Evolutionary conservation across 768 basidiomycete species (phyloP).

Genomic region (Boletus speciosus): DNA sequence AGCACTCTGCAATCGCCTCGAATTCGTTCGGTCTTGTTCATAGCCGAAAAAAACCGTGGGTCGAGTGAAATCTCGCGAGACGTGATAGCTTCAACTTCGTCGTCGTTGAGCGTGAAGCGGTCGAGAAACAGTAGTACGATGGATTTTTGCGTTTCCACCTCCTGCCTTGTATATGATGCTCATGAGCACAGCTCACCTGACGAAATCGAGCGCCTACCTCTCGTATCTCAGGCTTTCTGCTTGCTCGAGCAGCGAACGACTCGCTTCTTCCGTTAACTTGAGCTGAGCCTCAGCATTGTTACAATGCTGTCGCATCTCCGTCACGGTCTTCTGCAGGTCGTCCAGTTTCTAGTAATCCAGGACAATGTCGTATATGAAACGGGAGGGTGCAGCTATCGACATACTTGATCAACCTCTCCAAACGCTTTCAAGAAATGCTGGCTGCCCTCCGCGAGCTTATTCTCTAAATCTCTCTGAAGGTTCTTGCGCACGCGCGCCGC

Average conservation of each 20-base stretch:
- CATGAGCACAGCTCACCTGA: not conserved
- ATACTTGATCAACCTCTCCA: slow-evolving; percentile 84
- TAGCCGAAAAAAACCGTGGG: slow-evolving; percentile 70
- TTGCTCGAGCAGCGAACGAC: slow-evolving; percentile 74
- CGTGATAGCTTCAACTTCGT: slow-evolving; percentile 69
- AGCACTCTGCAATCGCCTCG: slow-evolving; percentile 81
- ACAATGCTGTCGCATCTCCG: slow-evolving; percentile 77
- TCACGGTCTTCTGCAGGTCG: slow-evolving; percentile 71
- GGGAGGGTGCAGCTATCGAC: slow-evolving; percentile 25
- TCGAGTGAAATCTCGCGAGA: slow-evolving; percentile 79
- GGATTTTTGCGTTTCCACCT: slow-evolving; percentile 65
- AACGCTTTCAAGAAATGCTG: slow-evolving; percentile 80
- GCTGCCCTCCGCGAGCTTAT: slow-evolving; percentile 77
- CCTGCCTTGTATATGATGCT: slow-evolving; percentile 43
- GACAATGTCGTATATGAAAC: not conserved
- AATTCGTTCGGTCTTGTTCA: slow-evolving; percentile 84
- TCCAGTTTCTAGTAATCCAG: slow-evolving; percentile 65
- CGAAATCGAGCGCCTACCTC: slow-evolving; percentile 43
- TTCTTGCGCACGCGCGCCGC: slow-evolving; percentile 75
- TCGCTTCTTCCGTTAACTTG: slow-evolving; percentile 68
- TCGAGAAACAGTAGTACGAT: slow-evolving; percentile 78
- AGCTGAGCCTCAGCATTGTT: slow-evolving; percentile 81
- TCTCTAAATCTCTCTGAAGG: slow-evolving; percentile 82
- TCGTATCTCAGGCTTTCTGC: slow-evolving; percentile 74
- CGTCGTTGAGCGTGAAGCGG: slow-evolving; percentile 77